Evolutionary conservation across 2,329 filamentous ascomycete species (phyloP), one percentile per base, ranked within the genome.

Genomic region (Aspergillus sp.): DNA sequence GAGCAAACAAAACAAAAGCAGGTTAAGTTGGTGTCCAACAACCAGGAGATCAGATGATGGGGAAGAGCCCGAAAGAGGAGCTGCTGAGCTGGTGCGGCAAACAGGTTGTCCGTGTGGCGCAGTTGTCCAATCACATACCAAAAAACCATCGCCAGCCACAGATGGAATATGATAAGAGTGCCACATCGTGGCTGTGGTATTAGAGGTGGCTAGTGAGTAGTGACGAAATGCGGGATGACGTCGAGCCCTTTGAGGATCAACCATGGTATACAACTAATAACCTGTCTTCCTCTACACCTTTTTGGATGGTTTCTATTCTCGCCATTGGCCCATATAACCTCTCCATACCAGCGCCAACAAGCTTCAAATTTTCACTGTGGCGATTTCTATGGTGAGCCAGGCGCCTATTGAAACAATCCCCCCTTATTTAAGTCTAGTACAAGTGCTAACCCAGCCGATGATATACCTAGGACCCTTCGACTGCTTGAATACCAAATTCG

Each of bases 141-240:
- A 5, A 2, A 17, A 45, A 30, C 6, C 20, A 15, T 30, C 23
- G 12, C 27, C 25, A 22, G 47, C 17, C 37, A 42, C 19, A 32
- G 13, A 17, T 4, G 7, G n/a, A n/a, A n/a, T 6, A 39, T 4
- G 10, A 39, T 19, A 17, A 19, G 10, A 25, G 3, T 37, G 47
- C 48, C 45, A 52, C 51, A 59, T 13, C 41, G 54, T 52, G 52
- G 47, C 53, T 25, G 13, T 45, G 13, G 2, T 39, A 9, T 4
- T 2, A 4, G 12, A 30, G 22, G 37, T 39, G 37, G 37, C 37
- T 39, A 17, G 10, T 39, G 47, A 30, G 30, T 32, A 38, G 46
- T 47, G 46, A 48, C 42, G 48, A 43, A 41, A 27, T 43, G 45
- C 41, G 35, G 44, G 46, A 61, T 62, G 60, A 62, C 59, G 60